Conservation (phyloP, 2,329 filamentous ascomycete species). For the Scedosporium aurantiacum region DNA sequence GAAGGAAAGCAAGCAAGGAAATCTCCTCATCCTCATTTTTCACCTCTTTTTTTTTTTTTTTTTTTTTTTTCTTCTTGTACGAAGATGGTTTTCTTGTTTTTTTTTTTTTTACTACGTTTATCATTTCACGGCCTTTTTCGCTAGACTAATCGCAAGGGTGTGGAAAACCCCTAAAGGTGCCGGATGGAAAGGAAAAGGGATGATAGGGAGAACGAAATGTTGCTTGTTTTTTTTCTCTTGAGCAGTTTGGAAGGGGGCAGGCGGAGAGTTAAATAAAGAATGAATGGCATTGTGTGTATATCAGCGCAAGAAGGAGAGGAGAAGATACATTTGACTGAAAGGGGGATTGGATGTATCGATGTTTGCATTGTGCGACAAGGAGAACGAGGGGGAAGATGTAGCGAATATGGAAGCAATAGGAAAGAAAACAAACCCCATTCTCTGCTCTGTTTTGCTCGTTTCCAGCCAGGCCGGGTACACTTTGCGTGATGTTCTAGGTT, state of each 20-base stretch:
- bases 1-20: neutral
- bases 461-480: neutral
- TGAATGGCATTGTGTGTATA: neutral
- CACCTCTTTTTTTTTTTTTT: neutral
- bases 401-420: neutral
- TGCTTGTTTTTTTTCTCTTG: no score
- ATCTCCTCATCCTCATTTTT: neutral
- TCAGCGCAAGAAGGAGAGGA: neutral
- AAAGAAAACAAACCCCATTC: neutral
- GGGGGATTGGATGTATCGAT: neutral
- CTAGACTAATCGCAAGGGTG: neutral
- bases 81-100: neutral
- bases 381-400: neutral
- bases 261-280: neutral
- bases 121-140: neutral
- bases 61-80: neutral
- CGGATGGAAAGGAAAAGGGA: neutral
- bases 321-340: neutral
- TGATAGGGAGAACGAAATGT: neutral
- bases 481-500: neutral
- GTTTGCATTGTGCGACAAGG: neutral
- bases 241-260: neutral
- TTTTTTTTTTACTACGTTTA: constrained; percentile 5
- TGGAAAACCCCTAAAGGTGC: neutral
- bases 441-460: neutral